Evolutionary conservation across 441 rosid species (phyloP).

Genomic region (Erodium moschatum): DNA sequence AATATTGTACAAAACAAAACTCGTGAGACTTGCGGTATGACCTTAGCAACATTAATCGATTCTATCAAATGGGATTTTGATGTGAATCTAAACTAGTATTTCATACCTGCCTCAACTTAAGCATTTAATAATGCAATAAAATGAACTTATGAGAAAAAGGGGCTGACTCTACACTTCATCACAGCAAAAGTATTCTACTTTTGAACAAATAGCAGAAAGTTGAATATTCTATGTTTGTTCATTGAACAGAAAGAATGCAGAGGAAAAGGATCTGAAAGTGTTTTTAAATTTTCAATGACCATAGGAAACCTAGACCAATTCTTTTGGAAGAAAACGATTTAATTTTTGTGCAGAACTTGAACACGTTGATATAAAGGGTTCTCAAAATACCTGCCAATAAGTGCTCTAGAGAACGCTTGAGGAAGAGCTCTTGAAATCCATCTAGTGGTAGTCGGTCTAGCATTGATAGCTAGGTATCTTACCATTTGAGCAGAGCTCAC

Average conservation of each 20-base stretch:
- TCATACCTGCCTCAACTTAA: neutral
- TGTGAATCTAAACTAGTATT: too few species aligned
- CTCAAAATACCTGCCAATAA: constrained; percentile 9
- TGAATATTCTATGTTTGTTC: constrained; percentile 1
- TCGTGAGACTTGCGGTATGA: neutral
- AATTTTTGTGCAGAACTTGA: constrained; percentile 1
- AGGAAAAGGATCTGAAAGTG: neutral
- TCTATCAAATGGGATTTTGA: too few species aligned
- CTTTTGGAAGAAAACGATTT: neutral
- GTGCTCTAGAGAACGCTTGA: constrained; percentile 7
- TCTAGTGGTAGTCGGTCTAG: constrained; percentile 10
- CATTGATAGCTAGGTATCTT: constrained; percentile 8
- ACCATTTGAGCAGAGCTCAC: constrained; percentile 8
- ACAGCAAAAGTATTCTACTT: neutral
- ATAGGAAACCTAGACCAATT: too few species aligned
- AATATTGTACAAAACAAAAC: neutral
- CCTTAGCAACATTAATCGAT: too few species aligned
- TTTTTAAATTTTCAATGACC: neutral
- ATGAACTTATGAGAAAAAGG: neutral
- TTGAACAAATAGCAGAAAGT: neutral
- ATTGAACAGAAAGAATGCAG: constrained; percentile 4
- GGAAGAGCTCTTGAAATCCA: neutral
- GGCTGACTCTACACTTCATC: neutral
- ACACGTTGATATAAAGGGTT: neutral
- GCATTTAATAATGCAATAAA: neutral